Conservation (phyloP, 257 asterid species). For the Paraleonurus japonicus region DNA sequence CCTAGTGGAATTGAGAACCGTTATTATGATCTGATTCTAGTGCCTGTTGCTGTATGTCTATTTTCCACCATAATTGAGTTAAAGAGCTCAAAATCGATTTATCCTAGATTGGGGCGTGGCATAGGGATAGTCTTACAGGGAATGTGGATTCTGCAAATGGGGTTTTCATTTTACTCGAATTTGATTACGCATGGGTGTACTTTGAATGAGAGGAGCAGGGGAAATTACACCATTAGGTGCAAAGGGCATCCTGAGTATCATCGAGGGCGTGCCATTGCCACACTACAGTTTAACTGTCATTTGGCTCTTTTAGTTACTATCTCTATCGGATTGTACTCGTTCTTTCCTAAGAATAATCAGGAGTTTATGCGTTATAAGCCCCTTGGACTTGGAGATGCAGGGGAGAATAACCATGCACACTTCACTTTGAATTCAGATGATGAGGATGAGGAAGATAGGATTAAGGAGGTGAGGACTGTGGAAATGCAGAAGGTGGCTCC, state of each 20-base stretch:
- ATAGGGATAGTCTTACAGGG: conserved; percentile 79
- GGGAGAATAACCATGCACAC: conserved; percentile 42
- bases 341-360: conserved; percentile 52
- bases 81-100: conserved; percentile 47
- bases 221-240: conserved; percentile 79
- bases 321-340: conserved; percentile 42
- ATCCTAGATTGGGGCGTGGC: conserved; percentile 67
- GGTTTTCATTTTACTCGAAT: conserved; percentile 78
- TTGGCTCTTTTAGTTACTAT: conserved; percentile 69
- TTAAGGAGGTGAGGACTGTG: conserved; percentile 46
- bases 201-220: conserved; percentile 77
- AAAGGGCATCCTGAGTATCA: conserved; percentile 86
- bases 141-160: conserved; percentile 92
- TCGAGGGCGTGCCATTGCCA: conserved; percentile 88
- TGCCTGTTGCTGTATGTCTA: conserved; percentile 67
- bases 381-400: conserved; percentile 51
- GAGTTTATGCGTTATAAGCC: conserved; percentile 63
- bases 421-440: conserved; percentile 82
- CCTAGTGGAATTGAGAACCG: conserved; percentile 85
- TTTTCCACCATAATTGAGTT: conserved; percentile 73
- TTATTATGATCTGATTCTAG: conserved; percentile 70
- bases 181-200: conserved; percentile 67
- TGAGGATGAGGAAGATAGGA: conserved; percentile 51
- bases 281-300: conserved; percentile 86
- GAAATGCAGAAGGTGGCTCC: conserved; percentile 64